Base-by-base conservation (phyloP, 345 rosid genomes). In the Odontarrhena argentea region DNA sequence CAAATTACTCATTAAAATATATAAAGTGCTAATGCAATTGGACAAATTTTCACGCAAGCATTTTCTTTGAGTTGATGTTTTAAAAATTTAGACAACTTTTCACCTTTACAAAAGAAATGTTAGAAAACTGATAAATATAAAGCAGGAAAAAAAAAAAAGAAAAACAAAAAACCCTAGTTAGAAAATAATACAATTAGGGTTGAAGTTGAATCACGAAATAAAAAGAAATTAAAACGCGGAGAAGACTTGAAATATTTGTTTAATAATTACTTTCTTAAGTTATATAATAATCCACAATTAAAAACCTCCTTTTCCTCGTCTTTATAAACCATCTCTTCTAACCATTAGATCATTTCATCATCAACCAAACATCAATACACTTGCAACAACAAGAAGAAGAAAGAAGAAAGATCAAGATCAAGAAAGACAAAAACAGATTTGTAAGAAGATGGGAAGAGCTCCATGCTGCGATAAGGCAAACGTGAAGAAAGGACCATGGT, bases 401-500 rank as follows among this genome's bases (percentile, higher is more conserved):
- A 63, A 63, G 7, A 65, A 48, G 4, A 34, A 38, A 13, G 44
- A 18, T 8, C 13, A 26, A 26, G 35, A 73, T 30, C 61, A 59
- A 60, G 64, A 52, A 53, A 61, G 38, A 52, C 63, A 59, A 63
- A 4, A 4, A 42, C 18, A 43, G 37, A 59, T 26, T 36, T 37
- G 51, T 45, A 40, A 54, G 60, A 55, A 79, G 60, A 92, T 90
- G 97, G 97, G 98, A 59, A 80, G 98, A 79, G 98, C 98, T 70
- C 98, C 98, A 28, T 92, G 98, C 51, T 92, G 98, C 60, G 98
- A 92, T 74, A 92, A 92, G 80, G 84, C 83, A 55, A 92, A 89
- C 67, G 97, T 89, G 55, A 89, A 92, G 81, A 92, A 80, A 63
- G 98, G 98, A 9, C 98, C 98, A 41, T 92, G 98, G 98, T 86